Conservation (phyloP, 345 rosid species). For the rapeseed (Brassica napus) region Da-Ae NC_063449.1:24809001-24809500, state of each 20-base stretch:
- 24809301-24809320: conserved; percentile 98
- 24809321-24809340: conserved; percentile 95
- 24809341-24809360: conserved; percentile 46
- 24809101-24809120: not conserved
- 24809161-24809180: conserved; percentile 42
- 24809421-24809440: not conserved
- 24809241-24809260: conserved; percentile 87
- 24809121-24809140: not conserved
- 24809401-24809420: not conserved
- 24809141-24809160: conserved; percentile 1
- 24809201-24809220: conserved; percentile 93
- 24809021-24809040: not conserved
- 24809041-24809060: not conserved
- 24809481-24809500: conserved; percentile 81
- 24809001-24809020: conserved; percentile 11
- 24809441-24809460: conserved; percentile 11
- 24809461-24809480: conserved; percentile 80
- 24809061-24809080: conserved; percentile 4
- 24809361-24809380: conserved; percentile 13
- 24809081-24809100: not conserved
- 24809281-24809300: conserved; percentile 87
- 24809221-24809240: conserved; percentile 83
- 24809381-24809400: not conserved
- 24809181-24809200: conserved; percentile 93
- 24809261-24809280: conserved; percentile 96